Percentiles rank a stretch among this genome's conserved stretches.
These are phyloP conservation scores for Colletotrichum gloeosporioides DNA, from an alignment of 2,329 filamentous ascomycete species.

Conservation along the genomic window DNA sequence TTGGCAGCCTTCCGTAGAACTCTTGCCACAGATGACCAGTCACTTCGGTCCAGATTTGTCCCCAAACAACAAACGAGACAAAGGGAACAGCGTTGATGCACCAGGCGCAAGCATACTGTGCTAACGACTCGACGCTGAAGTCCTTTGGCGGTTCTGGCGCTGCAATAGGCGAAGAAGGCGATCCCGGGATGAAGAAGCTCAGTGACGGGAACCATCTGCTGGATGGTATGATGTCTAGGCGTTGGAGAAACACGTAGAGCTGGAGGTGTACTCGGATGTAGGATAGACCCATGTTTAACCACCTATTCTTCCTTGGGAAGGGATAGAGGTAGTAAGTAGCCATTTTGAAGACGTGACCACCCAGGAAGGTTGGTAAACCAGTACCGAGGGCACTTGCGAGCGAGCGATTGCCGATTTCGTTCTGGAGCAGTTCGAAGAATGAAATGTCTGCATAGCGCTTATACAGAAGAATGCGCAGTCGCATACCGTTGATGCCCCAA, in stretches of 20 bases:
- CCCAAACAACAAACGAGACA: constrained; percentile 49
- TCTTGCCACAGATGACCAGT: constrained; percentile 39
- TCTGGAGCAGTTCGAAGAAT: constrained; percentile 48
- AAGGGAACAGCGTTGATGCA: constrained; percentile 53
- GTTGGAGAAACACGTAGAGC: constrained; percentile 57
- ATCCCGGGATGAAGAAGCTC: constrained; percentile 61
- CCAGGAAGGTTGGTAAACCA: constrained; percentile 45
- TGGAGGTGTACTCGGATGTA: constrained; percentile 57
- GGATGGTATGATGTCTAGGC: constrained; percentile 51
- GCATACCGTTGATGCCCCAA: constrained; percentile 58
- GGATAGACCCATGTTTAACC: constrained; percentile 26
- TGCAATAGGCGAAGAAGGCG: constrained; percentile 53
- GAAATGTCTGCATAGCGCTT: constrained; percentile 53
- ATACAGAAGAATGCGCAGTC: constrained; percentile 62
- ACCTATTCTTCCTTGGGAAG: constrained; percentile 18
- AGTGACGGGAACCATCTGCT: constrained; percentile 47
- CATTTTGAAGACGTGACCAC: constrained; percentile 36
- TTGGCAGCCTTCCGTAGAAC: constrained; percentile 47
- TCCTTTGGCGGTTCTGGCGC: constrained; percentile 47
- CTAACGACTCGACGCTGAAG: constrained; percentile 41
- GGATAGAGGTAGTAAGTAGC: constrained; percentile 24
- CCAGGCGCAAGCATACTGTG: constrained; percentile 47
- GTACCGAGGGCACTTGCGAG: constrained; percentile 36
- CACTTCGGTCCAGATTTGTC: constrained; percentile 40
- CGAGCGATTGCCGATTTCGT: constrained; percentile 38